These are phyloP conservation scores for Penicillium sp. DNA, from an alignment of 2,329 filamentous ascomycete genomes.

Conservation along the genomic window DNA sequence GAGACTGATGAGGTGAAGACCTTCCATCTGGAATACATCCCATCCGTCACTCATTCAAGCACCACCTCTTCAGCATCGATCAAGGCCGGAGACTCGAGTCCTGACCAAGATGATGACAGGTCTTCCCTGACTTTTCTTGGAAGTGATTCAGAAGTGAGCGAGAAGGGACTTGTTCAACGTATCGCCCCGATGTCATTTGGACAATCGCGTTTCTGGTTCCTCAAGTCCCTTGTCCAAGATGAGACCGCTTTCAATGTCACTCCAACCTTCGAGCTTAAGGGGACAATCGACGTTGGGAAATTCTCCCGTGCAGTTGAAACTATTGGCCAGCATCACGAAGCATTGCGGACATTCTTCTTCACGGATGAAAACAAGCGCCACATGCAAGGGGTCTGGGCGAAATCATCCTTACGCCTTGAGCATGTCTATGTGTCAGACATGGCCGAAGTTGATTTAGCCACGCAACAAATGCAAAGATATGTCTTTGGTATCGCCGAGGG, in stretches of 20 bases:
- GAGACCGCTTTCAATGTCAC: constrained; percentile 47
- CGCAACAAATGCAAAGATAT: constrained; percentile 28
- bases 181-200: constrained; percentile 40
- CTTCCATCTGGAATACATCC: constrained; percentile 11
- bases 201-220: constrained; percentile 47
- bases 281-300: constrained; percentile 32
- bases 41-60: neutral
- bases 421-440: constrained; percentile 11
- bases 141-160: neutral
- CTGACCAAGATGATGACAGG: constrained; percentile 15
- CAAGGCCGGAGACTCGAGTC: constrained; percentile 17
- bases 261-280: constrained; percentile 33
- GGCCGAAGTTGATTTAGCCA: constrained; percentile 26
- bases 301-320: constrained; percentile 39
- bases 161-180: constrained; percentile 11
- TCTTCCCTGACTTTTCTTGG: constrained; percentile 16
- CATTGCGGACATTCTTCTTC: constrained; percentile 37
- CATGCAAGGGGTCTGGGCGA: constrained; percentile 28
- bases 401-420: constrained; percentile 33
- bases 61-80: constrained; percentile 16
- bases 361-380: constrained; percentile 12
- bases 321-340: constrained; percentile 35
- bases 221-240: constrained; percentile 33
- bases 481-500: constrained; percentile 45
- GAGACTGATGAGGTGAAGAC: neutral